Evolutionary conservation across 768 basidiomycete species (phyloP), one percentile per base, ranked within the genome.

Genomic region (Daedalea quercina): DNA sequence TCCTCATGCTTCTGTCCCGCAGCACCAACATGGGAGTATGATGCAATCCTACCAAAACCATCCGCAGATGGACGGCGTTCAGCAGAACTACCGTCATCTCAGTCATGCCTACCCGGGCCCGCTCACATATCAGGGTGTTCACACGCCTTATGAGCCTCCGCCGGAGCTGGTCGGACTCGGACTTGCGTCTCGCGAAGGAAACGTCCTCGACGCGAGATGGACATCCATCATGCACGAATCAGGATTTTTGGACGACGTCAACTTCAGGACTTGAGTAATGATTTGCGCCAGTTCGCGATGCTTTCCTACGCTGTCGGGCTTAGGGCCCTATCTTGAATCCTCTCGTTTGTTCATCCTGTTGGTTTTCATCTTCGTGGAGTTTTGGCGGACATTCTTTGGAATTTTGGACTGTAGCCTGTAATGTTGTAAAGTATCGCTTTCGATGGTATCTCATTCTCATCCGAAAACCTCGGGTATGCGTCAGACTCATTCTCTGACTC

Each of bases 211-310:
- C 47, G 78, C 79, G 60, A 69, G 79, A 22, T 84, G 82, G 82
- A 75, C 75, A 51, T 76, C 75, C 25, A 82, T 84, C 59, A 79
- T 84, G 79, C 76, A 77, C 22, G 76, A 82, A 51, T 78, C 76
- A 8, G 77, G 80, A 2, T 69, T 73, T 55, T 63, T 76, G 28
- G 73, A 71, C 54, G 58, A 57, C 15, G 43, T 54, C 13, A 47
- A 57, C 42, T 56, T 43, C 24, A 48, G 51, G 47, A 26, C 53
- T 42, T 54, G 53, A 55, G 47, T 26, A 35, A 40, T 19, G 37
- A 40, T 40, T 15, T 19, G 37, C 19, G 19, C 37, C 4, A 4
- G 40, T 42, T 42, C 20, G 15, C 17, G 40, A 6, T 3, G 24
- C 17, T 20, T 17, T 43, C 9, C 22, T 43, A 8, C 44, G 20